Evolutionary conservation across 371 early-diverging fungal species (phyloP).

Genomic region (Actinomucor elegans): DNA sequence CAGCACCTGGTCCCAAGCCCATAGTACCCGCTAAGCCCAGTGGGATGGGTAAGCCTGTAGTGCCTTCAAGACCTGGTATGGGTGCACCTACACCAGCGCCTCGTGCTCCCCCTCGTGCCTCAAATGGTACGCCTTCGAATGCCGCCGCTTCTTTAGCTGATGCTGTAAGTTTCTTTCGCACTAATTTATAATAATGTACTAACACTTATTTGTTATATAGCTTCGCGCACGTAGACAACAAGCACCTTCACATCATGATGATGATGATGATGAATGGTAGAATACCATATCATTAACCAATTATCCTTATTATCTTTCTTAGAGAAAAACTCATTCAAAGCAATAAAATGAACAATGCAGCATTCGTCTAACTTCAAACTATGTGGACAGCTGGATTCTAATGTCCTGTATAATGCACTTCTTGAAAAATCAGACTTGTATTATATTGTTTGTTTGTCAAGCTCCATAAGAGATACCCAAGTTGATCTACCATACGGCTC

Average conservation of each 20-base stretch:
- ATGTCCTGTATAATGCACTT: too few relatives aligned
- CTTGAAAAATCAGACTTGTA: too few relatives aligned
- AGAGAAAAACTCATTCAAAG: too few relatives aligned
- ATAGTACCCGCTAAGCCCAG: constrained; percentile 48
- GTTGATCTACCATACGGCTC: too few relatives aligned
- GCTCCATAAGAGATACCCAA: too few relatives aligned
- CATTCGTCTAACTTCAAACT: too few relatives aligned
- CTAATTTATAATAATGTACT: background rate
- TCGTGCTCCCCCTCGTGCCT: constrained; percentile 49
- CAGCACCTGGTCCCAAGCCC: constrained; percentile 53
- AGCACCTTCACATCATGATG: constrained; percentile 17
- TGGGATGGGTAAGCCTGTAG: constrained; percentile 40
- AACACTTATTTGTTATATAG: constrained; percentile 2
- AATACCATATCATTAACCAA: background rate
- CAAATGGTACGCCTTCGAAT: constrained; percentile 29
- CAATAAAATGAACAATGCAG: too few relatives aligned
- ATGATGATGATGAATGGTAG: constrained; percentile 25
- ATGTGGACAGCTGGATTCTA: too few relatives aligned
- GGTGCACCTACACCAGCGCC: constrained; percentile 33
- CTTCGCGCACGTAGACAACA: constrained; percentile 31
- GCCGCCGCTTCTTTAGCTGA: constrained; percentile 48
- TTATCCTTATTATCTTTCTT: too few relatives aligned
- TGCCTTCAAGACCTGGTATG: constrained; percentile 48
- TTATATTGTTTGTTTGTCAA: too few relatives aligned
- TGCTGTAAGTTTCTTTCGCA: constrained; percentile 38